Percentiles rank a stretch among this genome's conserved stretches.
Conservation (phyloP, 2,329 filamentous ascomycete species). For the Hortaea werneckii region DNA sequence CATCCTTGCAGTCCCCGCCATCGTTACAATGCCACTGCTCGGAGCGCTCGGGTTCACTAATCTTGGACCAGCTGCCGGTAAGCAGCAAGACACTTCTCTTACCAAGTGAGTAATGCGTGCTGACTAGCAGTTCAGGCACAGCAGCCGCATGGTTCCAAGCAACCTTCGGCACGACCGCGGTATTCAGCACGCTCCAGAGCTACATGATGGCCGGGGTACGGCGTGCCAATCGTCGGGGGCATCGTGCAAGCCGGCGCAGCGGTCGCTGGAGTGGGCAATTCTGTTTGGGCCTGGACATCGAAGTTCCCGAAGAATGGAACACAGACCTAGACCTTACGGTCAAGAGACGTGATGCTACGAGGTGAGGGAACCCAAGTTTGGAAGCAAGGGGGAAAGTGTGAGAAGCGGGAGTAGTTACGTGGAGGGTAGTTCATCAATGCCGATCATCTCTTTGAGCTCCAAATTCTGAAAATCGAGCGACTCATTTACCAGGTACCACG, state of each 20-base stretch:
- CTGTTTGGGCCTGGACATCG: too few relatives aligned
- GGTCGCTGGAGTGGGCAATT: too few relatives aligned
- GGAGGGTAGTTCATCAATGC: too few relatives aligned
- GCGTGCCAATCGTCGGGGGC: slow-evolving; percentile 1
- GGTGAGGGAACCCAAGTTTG: too few relatives aligned
- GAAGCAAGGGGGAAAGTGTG: too few relatives aligned
- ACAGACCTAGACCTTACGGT: too few relatives aligned
- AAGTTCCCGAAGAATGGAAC: too few relatives aligned
- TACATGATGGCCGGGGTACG: slow-evolving; percentile 7
- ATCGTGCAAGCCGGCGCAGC: background rate
- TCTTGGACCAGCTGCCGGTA: slow-evolving; percentile 6
- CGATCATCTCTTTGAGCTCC: too few relatives aligned
- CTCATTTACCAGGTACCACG: too few relatives aligned
- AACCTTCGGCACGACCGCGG: slow-evolving; percentile 1
- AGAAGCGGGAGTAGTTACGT: too few relatives aligned
- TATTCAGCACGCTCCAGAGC: slow-evolving; percentile 5
- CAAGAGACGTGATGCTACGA: too few relatives aligned
- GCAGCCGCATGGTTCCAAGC: slow-evolving; percentile 3
- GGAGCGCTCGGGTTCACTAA: slow-evolving; percentile 3
- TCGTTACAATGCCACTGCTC: slow-evolving; percentile 3
- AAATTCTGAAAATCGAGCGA: too few relatives aligned
- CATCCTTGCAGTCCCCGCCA: slow-evolving; percentile 1
- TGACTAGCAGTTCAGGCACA: background rate
- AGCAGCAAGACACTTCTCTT: background rate
- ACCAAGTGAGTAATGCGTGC: background rate